Conservation (phyloP, 2,329 filamentous ascomycete genomes). For the Phialemoniopsis sp. region DNA sequence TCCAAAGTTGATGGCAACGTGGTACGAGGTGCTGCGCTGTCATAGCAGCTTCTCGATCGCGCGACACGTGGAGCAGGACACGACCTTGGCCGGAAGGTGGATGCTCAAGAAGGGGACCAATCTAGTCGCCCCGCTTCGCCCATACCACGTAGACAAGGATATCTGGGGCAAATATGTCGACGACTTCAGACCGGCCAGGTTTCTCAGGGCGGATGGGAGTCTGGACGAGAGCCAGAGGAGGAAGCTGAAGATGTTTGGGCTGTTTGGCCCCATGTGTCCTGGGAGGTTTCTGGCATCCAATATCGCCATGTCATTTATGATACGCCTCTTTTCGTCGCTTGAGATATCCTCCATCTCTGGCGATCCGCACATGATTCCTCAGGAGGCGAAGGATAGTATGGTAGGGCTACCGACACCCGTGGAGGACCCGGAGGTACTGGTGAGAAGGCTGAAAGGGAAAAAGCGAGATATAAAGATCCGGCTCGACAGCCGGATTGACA, state of each 20-base stretch:
- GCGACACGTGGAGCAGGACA: slow-evolving; percentile 6
- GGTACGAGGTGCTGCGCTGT: slow-evolving; percentile 6
- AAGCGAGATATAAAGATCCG: too few species aligned
- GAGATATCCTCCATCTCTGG: too few species aligned
- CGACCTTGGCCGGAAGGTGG: slow-evolving; percentile 1
- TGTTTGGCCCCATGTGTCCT: slow-evolving; percentile 7
- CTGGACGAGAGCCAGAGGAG: slow-evolving; percentile 2
- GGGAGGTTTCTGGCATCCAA: slow-evolving; percentile 7
- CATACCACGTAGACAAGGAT: slow-evolving; percentile 3
- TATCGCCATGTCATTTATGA: slow-evolving; percentile 2
- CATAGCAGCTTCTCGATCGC: slow-evolving; percentile 5
- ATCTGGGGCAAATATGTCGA: slow-evolving; percentile 3
- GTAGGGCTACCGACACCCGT: too few species aligned
- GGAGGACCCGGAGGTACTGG: too few species aligned
- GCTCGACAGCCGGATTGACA: too few species aligned
- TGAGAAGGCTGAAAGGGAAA: too few species aligned
- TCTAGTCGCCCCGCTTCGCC: slow-evolving; percentile 5
- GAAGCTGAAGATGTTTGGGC: slow-evolving; percentile 6
- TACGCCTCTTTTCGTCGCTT: too few species aligned
- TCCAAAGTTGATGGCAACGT: slow-evolving; percentile 2
- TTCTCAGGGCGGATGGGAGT: slow-evolving; percentile 2
- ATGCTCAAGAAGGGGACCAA: slow-evolving; percentile 5
- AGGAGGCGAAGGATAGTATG: too few species aligned
- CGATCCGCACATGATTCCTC: too few species aligned
- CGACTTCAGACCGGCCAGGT: background rate